phyloP scores from a whole-genome alignment of 306 rosid genomes.

The Canavalia ensiformis region DNA sequence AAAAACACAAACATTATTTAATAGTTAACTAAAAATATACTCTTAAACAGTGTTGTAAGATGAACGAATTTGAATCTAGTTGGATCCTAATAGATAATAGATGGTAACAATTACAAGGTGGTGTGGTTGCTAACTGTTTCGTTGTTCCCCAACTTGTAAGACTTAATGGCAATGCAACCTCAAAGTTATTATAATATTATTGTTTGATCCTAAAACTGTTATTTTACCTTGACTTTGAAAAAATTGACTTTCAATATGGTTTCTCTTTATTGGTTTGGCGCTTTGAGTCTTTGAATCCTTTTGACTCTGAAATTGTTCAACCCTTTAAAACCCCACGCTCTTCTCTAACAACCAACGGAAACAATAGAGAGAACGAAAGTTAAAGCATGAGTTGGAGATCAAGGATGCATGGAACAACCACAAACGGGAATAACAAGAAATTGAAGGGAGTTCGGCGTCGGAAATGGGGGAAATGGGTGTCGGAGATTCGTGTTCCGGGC shows the following conservation, averaged over 20 bases:
- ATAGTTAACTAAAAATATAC: too few species aligned
- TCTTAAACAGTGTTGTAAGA: too few species aligned
- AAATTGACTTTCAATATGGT: slow-evolving; percentile 44
- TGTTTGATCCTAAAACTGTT: background rate
- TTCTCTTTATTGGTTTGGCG: background rate
- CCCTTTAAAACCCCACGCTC: background rate
- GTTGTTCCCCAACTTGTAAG: slow-evolving; percentile 28
- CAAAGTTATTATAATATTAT: background rate
- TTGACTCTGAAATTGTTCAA: slow-evolving; percentile 43
- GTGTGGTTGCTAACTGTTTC: background rate
- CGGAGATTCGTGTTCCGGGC: slow-evolving; percentile 88
- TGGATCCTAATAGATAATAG: too few species aligned
- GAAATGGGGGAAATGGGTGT: slow-evolving; percentile 98
- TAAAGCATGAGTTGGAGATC: slow-evolving; percentile 54
- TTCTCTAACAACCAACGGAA: background rate
- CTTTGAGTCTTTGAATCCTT: background rate
- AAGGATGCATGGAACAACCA: slow-evolving; percentile 1
- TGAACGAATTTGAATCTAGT: too few species aligned
- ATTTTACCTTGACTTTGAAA: slow-evolving; percentile 55
- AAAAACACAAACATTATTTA: too few species aligned
- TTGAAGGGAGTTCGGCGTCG: slow-evolving; percentile 79
- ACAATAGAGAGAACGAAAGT: too few species aligned
- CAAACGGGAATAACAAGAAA: slow-evolving; percentile 43
- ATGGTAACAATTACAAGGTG: background rate
- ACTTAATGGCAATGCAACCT: background rate